Evolutionary conservation across 2,329 filamentous ascomycete genomes (phyloP).

Genomic region (Coniochaeta pulveracea): DNA sequence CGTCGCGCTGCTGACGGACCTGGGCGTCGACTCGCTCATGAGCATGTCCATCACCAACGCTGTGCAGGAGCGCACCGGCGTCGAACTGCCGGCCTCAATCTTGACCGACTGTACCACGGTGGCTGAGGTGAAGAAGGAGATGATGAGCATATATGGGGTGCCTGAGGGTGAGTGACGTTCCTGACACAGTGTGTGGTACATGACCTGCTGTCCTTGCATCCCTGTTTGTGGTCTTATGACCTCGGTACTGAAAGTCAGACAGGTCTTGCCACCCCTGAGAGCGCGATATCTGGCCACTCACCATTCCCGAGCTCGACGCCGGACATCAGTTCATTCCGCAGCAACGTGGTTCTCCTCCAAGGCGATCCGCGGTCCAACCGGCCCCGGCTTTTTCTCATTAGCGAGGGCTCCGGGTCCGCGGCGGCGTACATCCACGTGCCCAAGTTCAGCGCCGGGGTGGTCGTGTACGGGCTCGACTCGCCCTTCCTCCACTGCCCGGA

Average conservation of each 20-base stretch:
- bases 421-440: not conserved
- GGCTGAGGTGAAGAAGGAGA: not conserved
- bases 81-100: constrained; percentile 2
- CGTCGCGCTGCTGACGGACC: constrained; percentile 8
- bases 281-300: not conserved
- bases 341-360: constrained; percentile 3
- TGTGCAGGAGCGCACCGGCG: not conserved
- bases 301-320: not conserved
- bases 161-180: not conserved
- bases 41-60: constrained; percentile 10
- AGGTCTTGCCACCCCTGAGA: not conserved
- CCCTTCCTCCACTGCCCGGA: not conserved
- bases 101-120: constrained; percentile 1
- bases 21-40: constrained; percentile 14
- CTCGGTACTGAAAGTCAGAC: too few species aligned
- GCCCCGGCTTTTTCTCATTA: not conserved
- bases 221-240: not conserved
- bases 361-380: not conserved
- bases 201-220: not conserved
- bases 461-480: not conserved
- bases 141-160: not conserved
- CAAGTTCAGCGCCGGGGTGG: not conserved
- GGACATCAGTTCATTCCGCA: not conserved
- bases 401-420: not conserved
- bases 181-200: not conserved